Conservation (phyloP, 2,329 filamentous ascomycete species). For the Domatiomyces catenatus region DNA sequence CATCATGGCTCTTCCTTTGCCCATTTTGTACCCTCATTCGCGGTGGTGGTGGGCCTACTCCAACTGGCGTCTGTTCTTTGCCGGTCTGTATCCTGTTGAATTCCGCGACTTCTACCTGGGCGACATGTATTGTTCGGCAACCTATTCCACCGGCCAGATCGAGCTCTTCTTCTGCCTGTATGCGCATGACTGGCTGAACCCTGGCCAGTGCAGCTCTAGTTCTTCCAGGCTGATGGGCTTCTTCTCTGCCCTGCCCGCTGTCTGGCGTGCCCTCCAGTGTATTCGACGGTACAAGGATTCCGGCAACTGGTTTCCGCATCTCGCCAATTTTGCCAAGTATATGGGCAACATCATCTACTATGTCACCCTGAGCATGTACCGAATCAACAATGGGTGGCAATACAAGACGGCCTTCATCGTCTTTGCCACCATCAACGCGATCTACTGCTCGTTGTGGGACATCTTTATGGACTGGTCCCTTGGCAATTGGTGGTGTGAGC, state of each 20-base stretch:
- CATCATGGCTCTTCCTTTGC: constrained; percentile 62
- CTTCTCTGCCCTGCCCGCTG: constrained; percentile 63
- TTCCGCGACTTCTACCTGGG: constrained; percentile 96
- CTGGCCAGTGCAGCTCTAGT: constrained; percentile 65
- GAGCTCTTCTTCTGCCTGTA: constrained; percentile 93
- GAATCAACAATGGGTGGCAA: constrained; percentile 45
- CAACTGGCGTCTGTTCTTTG: constrained; percentile 73
- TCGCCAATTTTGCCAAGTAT: constrained; percentile 89
- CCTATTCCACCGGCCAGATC: constrained; percentile 77
- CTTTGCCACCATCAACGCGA: constrained; percentile 63
- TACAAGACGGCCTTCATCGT: constrained; percentile 59
- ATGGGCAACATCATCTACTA: constrained; percentile 67
- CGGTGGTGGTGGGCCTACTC: constrained; percentile 78
- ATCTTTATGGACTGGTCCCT: constrained; percentile 91
- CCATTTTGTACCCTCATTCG: constrained; percentile 57
- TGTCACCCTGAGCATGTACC: constrained; percentile 65
- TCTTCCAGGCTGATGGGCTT: constrained; percentile 77
- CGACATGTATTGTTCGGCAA: constrained; percentile 93
- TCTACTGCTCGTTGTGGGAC: constrained; percentile 86
- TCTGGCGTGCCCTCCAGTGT: constrained; percentile 86
- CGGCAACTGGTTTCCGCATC: constrained; percentile 72
- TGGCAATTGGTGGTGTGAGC: constrained; percentile 57
- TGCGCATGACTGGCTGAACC: constrained; percentile 57
- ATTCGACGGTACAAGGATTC: constrained; percentile 80
- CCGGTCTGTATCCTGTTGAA: constrained; percentile 82